phyloP scores from a whole-genome alignment of 192 early-diverging fungal species.

The Podila verticillata region DNA sequence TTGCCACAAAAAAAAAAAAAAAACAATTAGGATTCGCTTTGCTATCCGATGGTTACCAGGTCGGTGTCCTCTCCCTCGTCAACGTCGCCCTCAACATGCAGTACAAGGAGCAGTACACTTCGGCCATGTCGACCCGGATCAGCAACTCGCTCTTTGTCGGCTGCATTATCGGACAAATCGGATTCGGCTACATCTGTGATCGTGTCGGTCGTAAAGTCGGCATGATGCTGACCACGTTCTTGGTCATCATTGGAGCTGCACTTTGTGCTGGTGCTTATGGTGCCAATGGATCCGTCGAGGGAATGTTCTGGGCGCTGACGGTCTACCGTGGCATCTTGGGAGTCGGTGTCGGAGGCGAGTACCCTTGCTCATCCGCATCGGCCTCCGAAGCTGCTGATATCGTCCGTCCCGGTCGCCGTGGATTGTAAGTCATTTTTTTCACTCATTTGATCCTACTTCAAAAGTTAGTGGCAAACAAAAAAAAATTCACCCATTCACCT shows the following conservation, averaged over 20 bases:
- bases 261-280: conserved; percentile 48
- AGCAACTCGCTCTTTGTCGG: conserved; percentile 57
- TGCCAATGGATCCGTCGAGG: conserved; percentile 10
- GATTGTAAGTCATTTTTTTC: conserved; percentile 21
- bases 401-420: conserved; percentile 34
- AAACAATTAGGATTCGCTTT: conserved; percentile 36
- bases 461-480: too few relatives aligned
- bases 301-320: conserved; percentile 52
- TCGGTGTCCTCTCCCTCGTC: conserved; percentile 52
- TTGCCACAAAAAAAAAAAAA: not conserved
- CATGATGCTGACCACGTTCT: conserved; percentile 41
- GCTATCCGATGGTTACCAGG: conserved; percentile 59
- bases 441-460: too few relatives aligned
- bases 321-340: conserved; percentile 44
- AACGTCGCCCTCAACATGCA: conserved; percentile 44
- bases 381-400: conserved; percentile 61
- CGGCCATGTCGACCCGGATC: conserved; percentile 37
- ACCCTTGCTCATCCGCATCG: conserved; percentile 57
- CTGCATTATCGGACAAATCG: conserved; percentile 54
- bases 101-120: conserved; percentile 35
- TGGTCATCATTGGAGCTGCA: conserved; percentile 53
- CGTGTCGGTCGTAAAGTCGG: conserved; percentile 59
- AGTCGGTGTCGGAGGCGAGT: conserved; percentile 59
- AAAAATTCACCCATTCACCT: too few relatives aligned
- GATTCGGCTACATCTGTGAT: conserved; percentile 56